phyloP scores from a whole-genome alignment of 1,139 yeast species.

The Candida tetrigidarum region DNA sequence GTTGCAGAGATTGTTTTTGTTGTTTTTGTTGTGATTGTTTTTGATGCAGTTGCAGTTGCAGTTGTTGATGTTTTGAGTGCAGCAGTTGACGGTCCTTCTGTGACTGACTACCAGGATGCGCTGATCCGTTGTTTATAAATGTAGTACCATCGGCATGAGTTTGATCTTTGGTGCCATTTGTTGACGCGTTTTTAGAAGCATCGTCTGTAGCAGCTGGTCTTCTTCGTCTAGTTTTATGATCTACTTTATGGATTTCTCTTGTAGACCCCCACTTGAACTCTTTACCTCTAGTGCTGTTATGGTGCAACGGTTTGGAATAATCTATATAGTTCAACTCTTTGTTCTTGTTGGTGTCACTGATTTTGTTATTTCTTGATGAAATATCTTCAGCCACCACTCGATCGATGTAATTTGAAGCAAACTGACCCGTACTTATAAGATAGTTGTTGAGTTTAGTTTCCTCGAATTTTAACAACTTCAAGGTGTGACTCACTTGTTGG shows the following conservation, averaged over 20 bases:
- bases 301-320: slow-evolving; percentile 22
- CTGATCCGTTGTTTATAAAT: neutral
- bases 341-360: slow-evolving; percentile 22
- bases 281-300: slow-evolving; percentile 28
- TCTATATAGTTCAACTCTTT: slow-evolving; percentile 20
- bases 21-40: slow-evolving; percentile 4
- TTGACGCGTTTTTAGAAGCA: slow-evolving; percentile 15
- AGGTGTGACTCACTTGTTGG: slow-evolving; percentile 29
- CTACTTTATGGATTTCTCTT: slow-evolving; percentile 23
- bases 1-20: slow-evolving; percentile 1
- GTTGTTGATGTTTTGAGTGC: neutral
- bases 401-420: slow-evolving; percentile 39
- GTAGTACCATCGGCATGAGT: neutral
- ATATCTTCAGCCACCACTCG: slow-evolving; percentile 42
- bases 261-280: slow-evolving; percentile 40
- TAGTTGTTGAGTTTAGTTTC: slow-evolving; percentile 28
- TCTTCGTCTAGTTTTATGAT: slow-evolving; percentile 17
- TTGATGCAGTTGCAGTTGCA: neutral
- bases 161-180: slow-evolving; percentile 10
- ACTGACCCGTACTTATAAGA: slow-evolving; percentile 29
- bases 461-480: slow-evolving; percentile 33
- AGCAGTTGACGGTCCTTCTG: neutral
- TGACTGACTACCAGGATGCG: neutral
- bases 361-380: slow-evolving; percentile 25
- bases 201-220: slow-evolving; percentile 14